Conservation (phyloP, 2,329 filamentous ascomycete species). For the Xylariaceae sp. region DNA sequence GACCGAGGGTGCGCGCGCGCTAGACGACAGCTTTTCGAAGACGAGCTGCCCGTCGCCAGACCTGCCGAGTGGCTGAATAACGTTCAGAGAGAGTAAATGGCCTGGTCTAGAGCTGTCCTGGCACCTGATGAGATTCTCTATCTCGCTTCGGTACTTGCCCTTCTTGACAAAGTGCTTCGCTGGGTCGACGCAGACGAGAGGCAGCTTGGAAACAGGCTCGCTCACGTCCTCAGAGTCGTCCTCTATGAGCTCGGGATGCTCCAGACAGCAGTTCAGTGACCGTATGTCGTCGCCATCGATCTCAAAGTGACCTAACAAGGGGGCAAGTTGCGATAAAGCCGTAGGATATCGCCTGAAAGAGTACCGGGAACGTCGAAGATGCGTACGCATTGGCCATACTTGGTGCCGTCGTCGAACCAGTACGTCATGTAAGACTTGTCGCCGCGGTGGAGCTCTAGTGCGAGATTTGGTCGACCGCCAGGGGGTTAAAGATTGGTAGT, state of each 20-base stretch:
- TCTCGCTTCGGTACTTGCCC: slow-evolving; percentile 37
- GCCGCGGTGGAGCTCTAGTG: slow-evolving; percentile 2
- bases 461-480: slow-evolving; percentile 14
- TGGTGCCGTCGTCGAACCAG: slow-evolving; percentile 26
- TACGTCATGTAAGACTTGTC: slow-evolving; percentile 14
- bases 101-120: slow-evolving; percentile 34
- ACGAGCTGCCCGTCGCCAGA: slow-evolving; percentile 33
- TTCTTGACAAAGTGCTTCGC: slow-evolving; percentile 37
- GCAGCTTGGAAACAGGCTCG: slow-evolving; percentile 24
- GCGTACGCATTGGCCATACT: slow-evolving; percentile 26
- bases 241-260: slow-evolving; percentile 2
- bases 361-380: slow-evolving; percentile 32
- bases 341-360: slow-evolving; percentile 34
- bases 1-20: slow-evolving; percentile 2
- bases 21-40: slow-evolving; percentile 32
- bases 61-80: slow-evolving; percentile 34
- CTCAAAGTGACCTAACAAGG: slow-evolving; percentile 20
- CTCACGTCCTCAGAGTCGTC: slow-evolving; percentile 28
- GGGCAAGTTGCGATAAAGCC: slow-evolving; percentile 30
- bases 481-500: slow-evolving; percentile 15
- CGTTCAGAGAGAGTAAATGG: slow-evolving; percentile 25
- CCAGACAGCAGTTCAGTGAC: slow-evolving; percentile 13
- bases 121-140: slow-evolving; percentile 35
- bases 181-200: slow-evolving; percentile 29
- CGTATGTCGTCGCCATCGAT: slow-evolving; percentile 28